Evolutionary conservation across 2,329 filamentous ascomycete genomes (phyloP).

Genomic region (Shiraia sp.): DNA sequence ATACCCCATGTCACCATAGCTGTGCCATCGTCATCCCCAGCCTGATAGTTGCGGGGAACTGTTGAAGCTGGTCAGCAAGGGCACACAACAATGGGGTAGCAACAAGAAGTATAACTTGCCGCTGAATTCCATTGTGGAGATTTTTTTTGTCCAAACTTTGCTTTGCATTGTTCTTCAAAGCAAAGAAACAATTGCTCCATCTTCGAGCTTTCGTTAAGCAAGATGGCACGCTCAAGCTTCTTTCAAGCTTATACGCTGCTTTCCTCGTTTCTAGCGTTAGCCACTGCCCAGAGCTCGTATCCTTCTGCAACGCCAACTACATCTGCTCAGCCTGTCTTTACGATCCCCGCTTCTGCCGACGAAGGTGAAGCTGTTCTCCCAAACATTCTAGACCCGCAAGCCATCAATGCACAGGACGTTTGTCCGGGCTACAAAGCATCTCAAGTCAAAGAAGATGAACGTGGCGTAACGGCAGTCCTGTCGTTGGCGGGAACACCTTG

Average conservation of each 20-base stretch:
- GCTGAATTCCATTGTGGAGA: background rate
- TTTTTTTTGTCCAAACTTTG: background rate
- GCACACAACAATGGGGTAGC: constrained; percentile 3
- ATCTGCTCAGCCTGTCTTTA: constrained; percentile 36
- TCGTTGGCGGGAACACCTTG: constrained; percentile 60
- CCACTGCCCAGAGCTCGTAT: constrained; percentile 17
- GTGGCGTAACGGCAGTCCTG: constrained; percentile 58
- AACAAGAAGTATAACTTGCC: constrained; percentile 10
- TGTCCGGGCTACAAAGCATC: constrained; percentile 65
- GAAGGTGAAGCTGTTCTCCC: constrained; percentile 51
- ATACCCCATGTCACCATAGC: constrained; percentile 6
- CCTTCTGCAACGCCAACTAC: constrained; percentile 27
- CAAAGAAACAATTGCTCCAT: background rate
- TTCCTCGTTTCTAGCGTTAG: constrained; percentile 28
- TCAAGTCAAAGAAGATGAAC: constrained; percentile 50
- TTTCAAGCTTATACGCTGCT: constrained; percentile 24
- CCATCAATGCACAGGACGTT: constrained; percentile 64
- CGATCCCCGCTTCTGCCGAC: constrained; percentile 43
- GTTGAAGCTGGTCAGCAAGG: constrained; percentile 5
- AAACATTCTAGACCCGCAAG: constrained; percentile 67
- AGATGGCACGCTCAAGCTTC: constrained; percentile 33
- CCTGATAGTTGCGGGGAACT: constrained; percentile 16
- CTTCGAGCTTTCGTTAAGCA: constrained; percentile 11
- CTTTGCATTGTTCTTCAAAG: background rate
- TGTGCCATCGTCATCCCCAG: constrained; percentile 17